Base-by-base conservation (phyloP, 257 asterid genomes). In the Coffea canephora region DNA sequence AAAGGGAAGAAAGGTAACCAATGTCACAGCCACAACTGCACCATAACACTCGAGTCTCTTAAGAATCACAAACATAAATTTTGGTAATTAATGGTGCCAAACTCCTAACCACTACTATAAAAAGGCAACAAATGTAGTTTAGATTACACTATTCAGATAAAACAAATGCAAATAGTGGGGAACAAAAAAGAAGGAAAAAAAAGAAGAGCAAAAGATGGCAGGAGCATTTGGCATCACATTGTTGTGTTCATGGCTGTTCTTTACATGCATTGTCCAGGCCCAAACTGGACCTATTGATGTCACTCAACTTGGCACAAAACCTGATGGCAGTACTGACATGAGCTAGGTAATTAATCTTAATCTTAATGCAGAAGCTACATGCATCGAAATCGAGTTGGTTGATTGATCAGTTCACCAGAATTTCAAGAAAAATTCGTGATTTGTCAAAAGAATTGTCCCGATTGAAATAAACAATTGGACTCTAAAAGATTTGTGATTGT, bases 291-390 rank as follows among this genome's bases (percentile, higher is more conserved):
- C 62, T 65, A 39, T 77, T 77, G 82, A 80, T 21, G 71, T 83
- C 31, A 70, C 82, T 34, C 25, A 77, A 6, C 69, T 19, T 57
- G 57, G 81, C 14, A 78, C 84, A 31, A 71, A 71, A 62, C 21
- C 81, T 41, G 74, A n/a, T 66, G 77, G 73, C 36, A 43, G 23
- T 36, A 31, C 79, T 6, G 87, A 83, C 18, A 80, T 83, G 5
- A 73, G 77, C 39, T 52, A 54, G 84, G 87, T 83, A 83, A 25
- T 19, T 13, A 62, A 1, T 39, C 41, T 39, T 39, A 39, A 39
- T 39, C 41, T 39, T 39, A 39, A 52, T 31, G 6, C 39, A 23
- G 3, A 19, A 36, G 34, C 12, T 68, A 67, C 3, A 72, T n/a
- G 4, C 2, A 15, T 6, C 0, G 11, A 4, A 50, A 45, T 14